Evolutionary conservation across 192 early-diverging fungal species (phyloP).

Genomic region (Haplosporangium gracile): DNA sequence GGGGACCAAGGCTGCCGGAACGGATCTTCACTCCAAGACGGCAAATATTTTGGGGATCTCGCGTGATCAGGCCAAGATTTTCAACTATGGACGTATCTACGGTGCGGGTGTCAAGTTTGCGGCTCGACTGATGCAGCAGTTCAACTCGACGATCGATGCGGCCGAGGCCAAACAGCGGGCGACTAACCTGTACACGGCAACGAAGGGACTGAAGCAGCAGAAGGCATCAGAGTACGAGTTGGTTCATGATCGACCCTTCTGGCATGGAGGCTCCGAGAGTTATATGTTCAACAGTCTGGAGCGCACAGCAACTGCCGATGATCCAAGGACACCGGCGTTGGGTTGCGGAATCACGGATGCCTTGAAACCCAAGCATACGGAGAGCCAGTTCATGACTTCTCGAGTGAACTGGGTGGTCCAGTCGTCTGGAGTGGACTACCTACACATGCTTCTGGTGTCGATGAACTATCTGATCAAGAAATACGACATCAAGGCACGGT

Average conservation of each 20-base stretch:
- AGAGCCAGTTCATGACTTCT: slow-evolving; percentile 81
- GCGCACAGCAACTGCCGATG: slow-evolving; percentile 75
- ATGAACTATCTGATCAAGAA: slow-evolving; percentile 86
- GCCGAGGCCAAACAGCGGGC: slow-evolving; percentile 76
- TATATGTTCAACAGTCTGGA: slow-evolving; percentile 97
- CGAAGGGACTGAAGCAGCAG: slow-evolving; percentile 81
- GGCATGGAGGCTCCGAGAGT: slow-evolving; percentile 93
- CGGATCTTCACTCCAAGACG: slow-evolving; percentile 95
- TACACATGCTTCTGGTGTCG: slow-evolving; percentile 91
- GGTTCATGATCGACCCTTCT: slow-evolving; percentile 66
- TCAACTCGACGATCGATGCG: slow-evolving; percentile 77
- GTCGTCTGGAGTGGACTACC: slow-evolving; percentile 97
- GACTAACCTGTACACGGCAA: slow-evolving; percentile 77
- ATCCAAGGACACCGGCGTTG: slow-evolving; percentile 89
- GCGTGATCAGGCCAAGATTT: slow-evolving; percentile 92
- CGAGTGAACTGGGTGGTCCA: slow-evolving; percentile 98
- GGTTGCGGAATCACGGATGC: slow-evolving; percentile 92
- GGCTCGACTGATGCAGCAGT: slow-evolving; percentile 81
- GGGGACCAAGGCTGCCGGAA: slow-evolving; percentile 88
- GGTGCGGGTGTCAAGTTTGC: slow-evolving; percentile 93
- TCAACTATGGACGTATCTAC: slow-evolving; percentile 97
- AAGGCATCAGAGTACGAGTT: slow-evolving; percentile 29
- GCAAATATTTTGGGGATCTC: slow-evolving; percentile 89
- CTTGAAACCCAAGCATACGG: slow-evolving; percentile 70
- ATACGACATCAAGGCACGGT: slow-evolving; percentile 84